These are phyloP conservation scores for Aspergillus brunneoviolaceus DNA, from an alignment of 2,329 filamentous ascomycete species.

Conservation along the genomic window DNA sequence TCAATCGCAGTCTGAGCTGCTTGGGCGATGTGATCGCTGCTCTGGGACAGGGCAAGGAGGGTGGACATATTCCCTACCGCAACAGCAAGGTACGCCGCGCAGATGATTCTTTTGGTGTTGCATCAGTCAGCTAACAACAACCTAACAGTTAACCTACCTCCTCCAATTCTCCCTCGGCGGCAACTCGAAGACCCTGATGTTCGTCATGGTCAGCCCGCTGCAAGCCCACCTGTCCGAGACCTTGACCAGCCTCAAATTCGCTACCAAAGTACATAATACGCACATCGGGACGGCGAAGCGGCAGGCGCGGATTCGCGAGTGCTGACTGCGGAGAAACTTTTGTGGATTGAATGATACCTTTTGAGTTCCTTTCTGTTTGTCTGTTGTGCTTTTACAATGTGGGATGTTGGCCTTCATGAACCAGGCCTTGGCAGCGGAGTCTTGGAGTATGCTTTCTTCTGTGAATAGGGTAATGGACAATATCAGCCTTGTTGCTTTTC, in stretches of 20 bases:
- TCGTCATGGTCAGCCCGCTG: conserved; percentile 94
- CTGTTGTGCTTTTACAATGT: neutral
- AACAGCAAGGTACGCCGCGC: conserved; percentile 74
- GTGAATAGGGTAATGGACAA: neutral
- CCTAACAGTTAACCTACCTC: conserved; percentile 74
- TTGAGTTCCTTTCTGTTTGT: neutral
- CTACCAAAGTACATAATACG: conserved; percentile 85
- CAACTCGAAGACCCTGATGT: conserved; percentile 98
- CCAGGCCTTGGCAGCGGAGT: conserved; percentile 8
- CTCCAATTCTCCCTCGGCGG: conserved; percentile 93
- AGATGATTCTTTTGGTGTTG: neutral
- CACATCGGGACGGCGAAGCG: conserved; percentile 81
- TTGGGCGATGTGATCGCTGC: conserved; percentile 93
- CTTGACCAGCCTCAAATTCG: conserved; percentile 90
- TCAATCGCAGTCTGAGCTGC: conserved; percentile 92
- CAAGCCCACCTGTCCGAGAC: conserved; percentile 91
- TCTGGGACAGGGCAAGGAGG: conserved; percentile 76
- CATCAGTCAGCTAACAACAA: conserved; percentile 21
- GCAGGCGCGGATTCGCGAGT: conserved; percentile 39
- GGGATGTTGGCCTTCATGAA: conserved; percentile 5
- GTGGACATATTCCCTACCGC: conserved; percentile 82
- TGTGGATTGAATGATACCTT: conserved; percentile 7
- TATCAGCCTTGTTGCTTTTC: neutral
- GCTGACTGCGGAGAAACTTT: conserved; percentile 17
- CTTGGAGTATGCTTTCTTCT: conserved; percentile 2